Conservation (phyloP, 1,284 basidiomycete genomes). For the Sanghuangporus sanghuang region DNA sequence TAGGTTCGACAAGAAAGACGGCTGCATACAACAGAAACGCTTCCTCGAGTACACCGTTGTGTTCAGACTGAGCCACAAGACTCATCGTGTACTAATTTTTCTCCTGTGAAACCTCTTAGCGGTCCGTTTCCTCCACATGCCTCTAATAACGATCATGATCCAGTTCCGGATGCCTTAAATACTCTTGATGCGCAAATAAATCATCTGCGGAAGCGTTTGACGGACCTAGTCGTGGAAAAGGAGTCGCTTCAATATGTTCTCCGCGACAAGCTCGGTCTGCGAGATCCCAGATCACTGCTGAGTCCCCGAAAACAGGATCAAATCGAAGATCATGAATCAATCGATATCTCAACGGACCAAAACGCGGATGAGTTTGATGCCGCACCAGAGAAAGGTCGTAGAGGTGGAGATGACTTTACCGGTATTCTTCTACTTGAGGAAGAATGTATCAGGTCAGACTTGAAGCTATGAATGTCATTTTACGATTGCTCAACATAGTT, state of each 20-base stretch:
- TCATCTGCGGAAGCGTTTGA: constrained; percentile 1
- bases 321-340: not conserved
- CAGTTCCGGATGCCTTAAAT: not conserved
- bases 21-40: not conserved
- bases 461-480: not conserved
- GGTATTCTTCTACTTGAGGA: constrained; percentile 13
- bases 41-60: not conserved
- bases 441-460: constrained; percentile 14
- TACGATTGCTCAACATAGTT: not conserved
- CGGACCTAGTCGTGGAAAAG: constrained; percentile 5
- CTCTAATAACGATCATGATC: not conserved
- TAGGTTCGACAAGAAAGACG: not conserved
- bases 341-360: not conserved
- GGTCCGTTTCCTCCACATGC: not conserved
- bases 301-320: not conserved
- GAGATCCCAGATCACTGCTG: not conserved
- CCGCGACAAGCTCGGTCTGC: not conserved
- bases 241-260: constrained; percentile 7
- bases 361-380: too few species aligned
- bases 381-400: not conserved
- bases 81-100: not conserved
- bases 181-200: constrained; percentile 7
- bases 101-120: not conserved
- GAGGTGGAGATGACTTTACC: not conserved
- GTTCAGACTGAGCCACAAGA: not conserved